Base-by-base conservation (phyloP, 192 early-diverging fungal species). In the Podochytrium sp. region DNA sequence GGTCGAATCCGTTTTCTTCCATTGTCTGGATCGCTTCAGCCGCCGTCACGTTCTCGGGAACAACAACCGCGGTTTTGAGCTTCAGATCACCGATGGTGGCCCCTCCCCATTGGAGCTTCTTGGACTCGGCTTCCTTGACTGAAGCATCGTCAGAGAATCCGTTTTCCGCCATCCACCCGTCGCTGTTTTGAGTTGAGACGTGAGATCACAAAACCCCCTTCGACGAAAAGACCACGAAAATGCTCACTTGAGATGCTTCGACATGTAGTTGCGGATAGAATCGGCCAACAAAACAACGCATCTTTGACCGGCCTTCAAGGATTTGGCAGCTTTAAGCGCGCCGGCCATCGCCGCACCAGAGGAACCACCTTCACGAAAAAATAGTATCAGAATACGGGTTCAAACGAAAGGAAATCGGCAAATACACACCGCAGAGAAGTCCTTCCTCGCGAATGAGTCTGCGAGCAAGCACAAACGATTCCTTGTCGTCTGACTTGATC, bases 191-290 rank as follows among this genome's bases (percentile, higher is more conserved):
- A 27, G 66, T 16, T 49, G 3, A 65, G 38, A 40, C 40, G 55
- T 42, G 27, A 32, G 52, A 20, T n/a, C 16, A 2, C 79, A 18
- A 52, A 76, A 3, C 4, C n/a, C 18, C 25, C 3, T 55, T 33
- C 49, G n/a, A 50, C 39, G 29, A 23, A 37, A 50, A 16, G 32
- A 42, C 10, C 32, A 47, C 20, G 16, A 32, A 59, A 43, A 23
- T 14, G 51, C 77, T 53, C 42, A 83, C 82, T 93, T 96, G 78
- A 99, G 90, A 84, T 97, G 96, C 81, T 98, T 98, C 76, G 95
- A 94, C 97, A 99, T 99, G 89, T 98, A 99, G 87, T 99, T 99
- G 64, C 97, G 89, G 66, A 98, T 95, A 14, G 96, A 96, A 83
- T 99, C 98, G 37, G 98, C 92, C 53, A 99, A 80, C n/a, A 99